phyloP scores from a whole-genome alignment of 23 red algal genomes.

The Gracilariopsis chorda region DNA sequence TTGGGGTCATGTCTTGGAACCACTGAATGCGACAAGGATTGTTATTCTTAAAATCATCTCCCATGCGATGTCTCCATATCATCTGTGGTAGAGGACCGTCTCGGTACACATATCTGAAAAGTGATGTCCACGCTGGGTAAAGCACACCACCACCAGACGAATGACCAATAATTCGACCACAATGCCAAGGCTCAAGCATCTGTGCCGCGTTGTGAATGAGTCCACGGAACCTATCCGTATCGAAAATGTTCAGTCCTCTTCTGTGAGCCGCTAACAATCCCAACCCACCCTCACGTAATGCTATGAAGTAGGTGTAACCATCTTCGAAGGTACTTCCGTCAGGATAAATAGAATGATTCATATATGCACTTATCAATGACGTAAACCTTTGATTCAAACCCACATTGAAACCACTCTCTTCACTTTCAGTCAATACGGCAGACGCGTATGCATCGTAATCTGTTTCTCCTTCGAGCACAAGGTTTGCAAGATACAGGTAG shows the following conservation, averaged over 20 bases:
- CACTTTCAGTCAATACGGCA: not conserved
- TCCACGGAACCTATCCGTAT: slow-evolving; percentile 33
- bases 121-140: slow-evolving; percentile 17
- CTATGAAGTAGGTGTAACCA: slow-evolving; percentile 49
- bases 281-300: slow-evolving; percentile 35
- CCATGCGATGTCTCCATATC: slow-evolving; percentile 50
- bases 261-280: slow-evolving; percentile 33
- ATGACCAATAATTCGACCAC: slow-evolving; percentile 55
- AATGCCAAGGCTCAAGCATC: slow-evolving; percentile 66
- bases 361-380: slow-evolving; percentile 18
- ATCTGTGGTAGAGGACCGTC: slow-evolving; percentile 14
- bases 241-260: slow-evolving; percentile 35
- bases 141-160: slow-evolving; percentile 34
- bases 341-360: slow-evolving; percentile 47
- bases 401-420: slow-evolving; percentile 28
- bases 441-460: slow-evolving; percentile 39
- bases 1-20: slow-evolving; percentile 21
- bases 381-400: slow-evolving; percentile 28
- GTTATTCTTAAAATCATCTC: slow-evolving; percentile 44
- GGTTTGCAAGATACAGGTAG: slow-evolving; percentile 46
- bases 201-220: slow-evolving; percentile 67
- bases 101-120: slow-evolving; percentile 49
- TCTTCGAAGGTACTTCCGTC: slow-evolving; percentile 68
- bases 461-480: slow-evolving; percentile 44
- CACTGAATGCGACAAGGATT: slow-evolving; percentile 49